phyloP scores from a whole-genome alignment of 176 grass and related monocot genomes.

The Cenchrus purpureus region DNA sequence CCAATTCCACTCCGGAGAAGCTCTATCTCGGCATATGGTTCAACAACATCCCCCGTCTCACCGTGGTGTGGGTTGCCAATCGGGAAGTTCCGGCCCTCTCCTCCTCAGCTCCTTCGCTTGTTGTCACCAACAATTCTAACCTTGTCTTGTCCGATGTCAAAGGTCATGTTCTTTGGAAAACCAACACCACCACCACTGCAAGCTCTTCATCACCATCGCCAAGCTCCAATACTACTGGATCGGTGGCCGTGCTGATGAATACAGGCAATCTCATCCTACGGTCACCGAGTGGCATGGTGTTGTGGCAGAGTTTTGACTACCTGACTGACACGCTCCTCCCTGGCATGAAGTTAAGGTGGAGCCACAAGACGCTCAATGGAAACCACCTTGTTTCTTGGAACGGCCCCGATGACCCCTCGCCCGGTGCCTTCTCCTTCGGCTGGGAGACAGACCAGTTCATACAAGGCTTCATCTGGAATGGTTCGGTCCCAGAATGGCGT shows the following conservation, averaged over 20 bases:
- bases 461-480: conserved; percentile 9
- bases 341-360: conserved; percentile 30
- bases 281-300: not conserved
- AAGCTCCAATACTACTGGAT: not conserved
- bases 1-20: conserved; percentile 22
- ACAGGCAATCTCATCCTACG: conserved; percentile 35
- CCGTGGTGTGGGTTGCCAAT: conserved; percentile 42
- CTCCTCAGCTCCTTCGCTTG: not conserved
- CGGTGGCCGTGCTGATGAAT: not conserved
- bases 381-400: conserved; percentile 35
- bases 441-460: conserved; percentile 5
- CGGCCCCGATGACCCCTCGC: conserved; percentile 30
- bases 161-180: conserved; percentile 19
- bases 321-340: conserved; percentile 37
- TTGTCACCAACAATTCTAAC: not conserved
- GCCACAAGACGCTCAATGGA: not conserved
- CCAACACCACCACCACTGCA: not conserved
- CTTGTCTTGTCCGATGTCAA: not conserved
- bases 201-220: not conserved
- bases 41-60: conserved; percentile 1
- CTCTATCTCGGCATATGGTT: conserved; percentile 47
- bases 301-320: conserved; percentile 60
- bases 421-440: conserved; percentile 24
- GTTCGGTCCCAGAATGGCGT: conserved; percentile 8
- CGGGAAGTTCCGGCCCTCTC: not conserved